These are phyloP conservation scores for Colletotrichum sp. DNA, from an alignment of 2,329 filamentous ascomycete genomes.

Conservation along the genomic window DNA sequence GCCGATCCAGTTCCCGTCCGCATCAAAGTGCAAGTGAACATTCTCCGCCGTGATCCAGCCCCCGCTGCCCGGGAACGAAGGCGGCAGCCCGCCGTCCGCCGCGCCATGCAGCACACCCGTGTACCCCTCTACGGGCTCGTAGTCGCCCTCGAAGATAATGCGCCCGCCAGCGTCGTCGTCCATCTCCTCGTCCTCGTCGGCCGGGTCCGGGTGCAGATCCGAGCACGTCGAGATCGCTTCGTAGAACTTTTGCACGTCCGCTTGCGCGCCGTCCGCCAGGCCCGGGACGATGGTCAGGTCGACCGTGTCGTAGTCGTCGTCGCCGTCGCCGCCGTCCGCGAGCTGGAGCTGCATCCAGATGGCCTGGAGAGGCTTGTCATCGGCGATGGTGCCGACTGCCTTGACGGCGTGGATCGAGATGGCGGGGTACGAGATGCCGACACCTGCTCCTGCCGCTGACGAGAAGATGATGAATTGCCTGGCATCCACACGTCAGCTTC, in stretches of 20 bases:
- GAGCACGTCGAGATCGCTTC: conserved; percentile 76
- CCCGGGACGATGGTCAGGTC: conserved; percentile 71
- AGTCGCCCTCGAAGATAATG: conserved; percentile 63
- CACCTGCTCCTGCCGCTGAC: conserved; percentile 57
- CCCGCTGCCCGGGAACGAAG: conserved; percentile 73
- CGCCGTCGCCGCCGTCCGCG: conserved; percentile 56
- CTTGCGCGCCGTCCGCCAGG: conserved; percentile 25
- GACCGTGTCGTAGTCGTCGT: conserved; percentile 67
- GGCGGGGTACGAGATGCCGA: conserved; percentile 74
- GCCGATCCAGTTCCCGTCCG: conserved; percentile 78
- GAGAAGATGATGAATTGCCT: conserved; percentile 68
- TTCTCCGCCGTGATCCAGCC: conserved; percentile 95
- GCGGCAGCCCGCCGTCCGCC: conserved; percentile 59
- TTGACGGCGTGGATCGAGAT: conserved; percentile 80
- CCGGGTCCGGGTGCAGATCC: conserved; percentile 75
- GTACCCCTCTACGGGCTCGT: conserved; percentile 61
- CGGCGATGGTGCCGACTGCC: conserved; percentile 49
- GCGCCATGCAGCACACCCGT: conserved; percentile 57
- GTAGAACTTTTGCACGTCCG: conserved; percentile 56
- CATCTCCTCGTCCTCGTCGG: conserved; percentile 57
- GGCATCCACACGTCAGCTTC: not conserved
- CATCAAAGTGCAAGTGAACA: conserved; percentile 82
- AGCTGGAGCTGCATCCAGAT: conserved; percentile 75
- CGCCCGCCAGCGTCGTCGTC: conserved; percentile 57
- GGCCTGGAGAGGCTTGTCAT: conserved; percentile 44